These are phyloP conservation scores for Parachaetomium inaequale DNA, from an alignment of 495 filamentous ascomycete genomes.

Conservation along the genomic window DNA sequence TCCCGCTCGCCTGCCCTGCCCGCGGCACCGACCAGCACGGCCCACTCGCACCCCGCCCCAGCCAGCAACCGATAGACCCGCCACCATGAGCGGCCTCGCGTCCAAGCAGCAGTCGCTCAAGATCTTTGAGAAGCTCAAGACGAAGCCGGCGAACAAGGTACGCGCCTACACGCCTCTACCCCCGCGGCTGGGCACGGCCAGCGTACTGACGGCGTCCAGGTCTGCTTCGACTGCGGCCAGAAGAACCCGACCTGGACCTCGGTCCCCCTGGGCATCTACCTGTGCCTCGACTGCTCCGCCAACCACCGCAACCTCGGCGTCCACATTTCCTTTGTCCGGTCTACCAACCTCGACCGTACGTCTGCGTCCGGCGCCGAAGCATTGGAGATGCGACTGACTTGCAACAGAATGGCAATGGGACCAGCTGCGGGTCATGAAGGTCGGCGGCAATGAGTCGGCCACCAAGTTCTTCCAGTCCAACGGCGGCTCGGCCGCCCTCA, in stretches of 20 bases:
- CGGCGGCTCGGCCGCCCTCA: constrained; percentile 86
- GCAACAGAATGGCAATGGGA: constrained; percentile 98
- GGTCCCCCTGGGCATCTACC: constrained; percentile 94
- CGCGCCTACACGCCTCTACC: constrained; percentile 19
- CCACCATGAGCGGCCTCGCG: constrained; percentile 73
- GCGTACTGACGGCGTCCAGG: constrained; percentile 43
- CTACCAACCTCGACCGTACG: constrained; percentile 97
- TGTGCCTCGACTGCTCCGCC: constrained; percentile 94
- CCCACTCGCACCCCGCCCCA: neutral
- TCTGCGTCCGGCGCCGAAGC: neutral
- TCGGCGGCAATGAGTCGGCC: constrained; percentile 95
- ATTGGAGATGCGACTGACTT: constrained; percentile 15
- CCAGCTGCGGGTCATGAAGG: constrained; percentile 96
- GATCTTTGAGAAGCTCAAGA: constrained; percentile 96
- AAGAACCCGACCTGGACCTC: constrained; percentile 99
- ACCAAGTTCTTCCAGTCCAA: constrained; percentile 97
- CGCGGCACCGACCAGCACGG: neutral
- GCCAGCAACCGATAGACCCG: neutral
- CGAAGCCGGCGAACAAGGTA: constrained; percentile 91
- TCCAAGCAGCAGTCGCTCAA: constrained; percentile 93
- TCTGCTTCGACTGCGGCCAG: constrained; percentile 95
- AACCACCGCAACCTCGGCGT: constrained; percentile 89
- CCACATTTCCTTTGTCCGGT: constrained; percentile 96
- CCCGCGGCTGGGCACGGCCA: neutral
- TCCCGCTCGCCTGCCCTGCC: neutral